Percentiles rank a stretch among this genome's conserved stretches.
phyloP scores from a whole-genome alignment of 805 yeast genomes.

The Saccharomycodes ludwigii region DNA sequence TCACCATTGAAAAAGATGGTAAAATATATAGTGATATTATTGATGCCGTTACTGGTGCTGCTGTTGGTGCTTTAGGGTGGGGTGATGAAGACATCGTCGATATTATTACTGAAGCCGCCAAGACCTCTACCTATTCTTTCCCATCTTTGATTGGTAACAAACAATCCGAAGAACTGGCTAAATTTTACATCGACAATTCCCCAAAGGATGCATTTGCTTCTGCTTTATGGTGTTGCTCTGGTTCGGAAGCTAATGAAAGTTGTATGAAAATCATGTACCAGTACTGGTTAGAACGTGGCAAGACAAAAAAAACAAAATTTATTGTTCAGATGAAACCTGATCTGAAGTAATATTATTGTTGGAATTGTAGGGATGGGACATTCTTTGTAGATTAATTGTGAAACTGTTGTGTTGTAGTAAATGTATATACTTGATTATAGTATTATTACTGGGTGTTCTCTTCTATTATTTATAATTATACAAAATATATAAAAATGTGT shows the following conservation, averaged over 20 bases:
- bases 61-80: conserved; percentile 38
- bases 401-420: no score
- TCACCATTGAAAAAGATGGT: conserved; percentile 31
- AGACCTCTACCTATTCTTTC: conserved; percentile 28
- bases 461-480: no score
- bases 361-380: no score
- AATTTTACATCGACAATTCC: conserved; percentile 28
- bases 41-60: conserved; percentile 40
- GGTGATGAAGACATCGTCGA: conserved; percentile 25
- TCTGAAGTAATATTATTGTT: no score
- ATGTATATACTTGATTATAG: no score
- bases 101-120: conserved; percentile 28
- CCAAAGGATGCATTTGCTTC: conserved; percentile 28
- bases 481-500: no score
- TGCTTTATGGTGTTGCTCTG: conserved; percentile 43
- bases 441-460: no score
- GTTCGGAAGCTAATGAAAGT: conserved; percentile 58
- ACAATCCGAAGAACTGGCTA: conserved; percentile 31
- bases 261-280: conserved; percentile 46
- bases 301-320: conserved; percentile 28
- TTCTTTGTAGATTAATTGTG: no score
- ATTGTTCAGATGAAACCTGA: no score
- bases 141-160: conserved; percentile 23
- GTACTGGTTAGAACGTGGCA: conserved; percentile 32
- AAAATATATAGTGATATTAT: conserved; percentile 23